These are phyloP conservation scores for Mycena rebaudengoi DNA, from an alignment of 768 basidiomycete genomes.

Conservation along the genomic window DNA sequence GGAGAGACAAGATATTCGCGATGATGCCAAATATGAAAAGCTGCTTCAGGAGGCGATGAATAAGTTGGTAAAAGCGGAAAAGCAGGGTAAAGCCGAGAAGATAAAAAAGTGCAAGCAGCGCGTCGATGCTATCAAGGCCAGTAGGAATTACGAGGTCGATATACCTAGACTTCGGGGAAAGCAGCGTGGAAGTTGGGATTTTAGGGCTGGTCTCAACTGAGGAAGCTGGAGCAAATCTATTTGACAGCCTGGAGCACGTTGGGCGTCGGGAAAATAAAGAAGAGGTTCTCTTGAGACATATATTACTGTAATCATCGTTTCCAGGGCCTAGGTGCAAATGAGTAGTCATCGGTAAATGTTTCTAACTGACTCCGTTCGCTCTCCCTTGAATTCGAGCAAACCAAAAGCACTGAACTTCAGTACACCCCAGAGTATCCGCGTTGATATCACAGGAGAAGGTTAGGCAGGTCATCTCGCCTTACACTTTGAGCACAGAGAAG, in stretches of 20 bases:
- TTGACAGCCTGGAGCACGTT: not conserved
- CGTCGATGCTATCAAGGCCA: conserved; percentile 11
- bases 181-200: conserved; percentile 11
- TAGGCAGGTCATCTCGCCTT: too few relatives aligned
- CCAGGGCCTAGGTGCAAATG: too few relatives aligned
- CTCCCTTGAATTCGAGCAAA: too few relatives aligned
- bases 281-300: too few relatives aligned
- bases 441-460: too few relatives aligned
- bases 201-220: not conserved
- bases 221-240: not conserved
- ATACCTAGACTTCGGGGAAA: conserved; percentile 5
- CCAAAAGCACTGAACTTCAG: too few relatives aligned
- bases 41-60: conserved; percentile 9
- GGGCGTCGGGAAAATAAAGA: not conserved
- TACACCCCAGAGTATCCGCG: too few relatives aligned
- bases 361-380: too few relatives aligned
- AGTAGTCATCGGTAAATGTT: too few relatives aligned
- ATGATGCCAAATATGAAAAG: conserved; percentile 1
- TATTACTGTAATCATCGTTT: too few relatives aligned
- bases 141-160: conserved; percentile 6
- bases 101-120: conserved; percentile 2
- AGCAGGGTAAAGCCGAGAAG: conserved; percentile 3
- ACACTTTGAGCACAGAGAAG: too few relatives aligned
- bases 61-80: not conserved
- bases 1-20: conserved; percentile 4